These are phyloP conservation scores for Circinella umbellata DNA, from an alignment of 371 early-diverging fungal genomes.

Conservation along the genomic window DNA sequence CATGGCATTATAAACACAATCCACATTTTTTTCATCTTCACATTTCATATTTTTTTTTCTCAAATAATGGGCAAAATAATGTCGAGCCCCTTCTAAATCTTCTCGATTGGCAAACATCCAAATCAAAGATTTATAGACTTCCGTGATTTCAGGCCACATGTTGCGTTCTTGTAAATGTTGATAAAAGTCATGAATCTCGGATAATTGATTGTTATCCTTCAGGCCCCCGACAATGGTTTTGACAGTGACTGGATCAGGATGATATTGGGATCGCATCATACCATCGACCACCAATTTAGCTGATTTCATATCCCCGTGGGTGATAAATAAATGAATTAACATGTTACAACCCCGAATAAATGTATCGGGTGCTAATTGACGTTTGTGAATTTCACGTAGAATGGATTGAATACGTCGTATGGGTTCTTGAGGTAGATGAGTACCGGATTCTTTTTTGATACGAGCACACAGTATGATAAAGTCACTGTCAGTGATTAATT, in stretches of 20 bases:
- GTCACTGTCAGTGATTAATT: neutral
- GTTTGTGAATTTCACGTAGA: slow-evolving; percentile 28
- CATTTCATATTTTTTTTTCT: neutral
- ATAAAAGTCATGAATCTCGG: slow-evolving; percentile 28
- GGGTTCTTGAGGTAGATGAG: neutral
- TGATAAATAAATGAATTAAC: slow-evolving; percentile 37
- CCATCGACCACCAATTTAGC: slow-evolving; percentile 41
- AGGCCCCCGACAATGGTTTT: slow-evolving; percentile 36
- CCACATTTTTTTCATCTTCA: neutral
- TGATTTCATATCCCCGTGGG: slow-evolving; percentile 24
- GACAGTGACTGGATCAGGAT: slow-evolving; percentile 23
- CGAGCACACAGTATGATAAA: slow-evolving; percentile 10
- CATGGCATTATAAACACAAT: slow-evolving; percentile 29
- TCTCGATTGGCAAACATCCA: slow-evolving; percentile 23
- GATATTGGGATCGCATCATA: slow-evolving; percentile 20
- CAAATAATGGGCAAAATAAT: slow-evolving; percentile 13
- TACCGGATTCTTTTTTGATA: slow-evolving; percentile 9
- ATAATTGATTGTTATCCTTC: slow-evolving; percentile 2
- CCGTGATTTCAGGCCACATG: slow-evolving; percentile 10
- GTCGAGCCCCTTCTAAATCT: slow-evolving; percentile 19
- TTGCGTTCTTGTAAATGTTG: slow-evolving; percentile 10
- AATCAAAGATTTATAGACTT: slow-evolving; percentile 25
- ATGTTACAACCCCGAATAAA: slow-evolving; percentile 42
- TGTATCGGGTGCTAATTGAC: slow-evolving; percentile 9
- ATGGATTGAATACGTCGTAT: slow-evolving; percentile 28